A percentile compares a stretch with the other conserved stretches of the same genome.
Conservation (phyloP, 805 yeast genomes). For the Sugiyamaella chiloensis region DNA sequence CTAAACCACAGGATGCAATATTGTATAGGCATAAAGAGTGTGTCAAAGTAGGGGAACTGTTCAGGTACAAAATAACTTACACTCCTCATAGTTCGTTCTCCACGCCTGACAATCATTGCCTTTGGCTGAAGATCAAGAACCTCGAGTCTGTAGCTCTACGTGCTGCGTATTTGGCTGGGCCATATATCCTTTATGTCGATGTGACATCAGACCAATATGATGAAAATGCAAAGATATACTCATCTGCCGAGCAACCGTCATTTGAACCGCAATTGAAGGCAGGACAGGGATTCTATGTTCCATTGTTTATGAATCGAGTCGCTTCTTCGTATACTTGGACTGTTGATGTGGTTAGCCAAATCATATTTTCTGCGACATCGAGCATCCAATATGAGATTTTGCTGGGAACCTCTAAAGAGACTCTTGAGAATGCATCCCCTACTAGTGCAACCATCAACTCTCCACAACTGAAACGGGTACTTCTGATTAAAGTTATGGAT, state of each 20-base stretch:
- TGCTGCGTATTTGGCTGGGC: constrained; percentile 87
- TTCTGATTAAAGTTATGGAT: constrained; percentile 42
- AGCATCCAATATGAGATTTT: constrained; percentile 64
- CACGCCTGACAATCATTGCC: constrained; percentile 14
- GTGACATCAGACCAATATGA: constrained; percentile 65
- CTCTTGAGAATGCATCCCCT: constrained; percentile 6
- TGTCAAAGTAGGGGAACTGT: constrained; percentile 58
- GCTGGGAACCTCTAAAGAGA: constrained; percentile 39
- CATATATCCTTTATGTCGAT: constrained; percentile 81
- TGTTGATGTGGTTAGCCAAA: constrained; percentile 77
- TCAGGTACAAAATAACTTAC: constrained; percentile 54
- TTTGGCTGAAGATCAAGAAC: constrained; percentile 56
- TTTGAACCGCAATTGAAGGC: constrained; percentile 62
- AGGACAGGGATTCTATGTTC: constrained; percentile 61
- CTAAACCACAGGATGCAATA: too few relatives aligned
- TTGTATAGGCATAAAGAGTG: constrained; percentile 20
- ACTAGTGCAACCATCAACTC: too few relatives aligned
- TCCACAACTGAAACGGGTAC: not conserved
- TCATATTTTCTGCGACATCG: constrained; percentile 66
- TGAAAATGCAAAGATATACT: constrained; percentile 41
- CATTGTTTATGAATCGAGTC: constrained; percentile 44
- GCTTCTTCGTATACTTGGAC: constrained; percentile 59
- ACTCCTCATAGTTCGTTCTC: constrained; percentile 35
- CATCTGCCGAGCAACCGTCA: constrained; percentile 36
- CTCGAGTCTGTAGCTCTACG: constrained; percentile 67